These are phyloP conservation scores for Paramecium biaurelia DNA, from an alignment of 73 alveolate genomes.

Conservation along the genomic window DNA sequence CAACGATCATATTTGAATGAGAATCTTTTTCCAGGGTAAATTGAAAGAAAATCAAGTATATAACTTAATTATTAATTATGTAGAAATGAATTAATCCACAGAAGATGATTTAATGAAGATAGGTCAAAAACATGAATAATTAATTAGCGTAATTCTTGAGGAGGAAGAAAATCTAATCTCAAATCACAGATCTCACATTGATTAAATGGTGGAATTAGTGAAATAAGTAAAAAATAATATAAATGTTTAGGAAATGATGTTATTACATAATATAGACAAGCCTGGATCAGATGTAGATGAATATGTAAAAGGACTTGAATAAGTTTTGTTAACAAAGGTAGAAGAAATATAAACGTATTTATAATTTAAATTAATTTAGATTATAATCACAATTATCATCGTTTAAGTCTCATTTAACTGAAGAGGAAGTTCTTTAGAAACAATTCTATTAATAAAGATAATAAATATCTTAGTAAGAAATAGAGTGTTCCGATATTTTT, in stretches of 20 bases:
- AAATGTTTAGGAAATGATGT: slow-evolving; percentile 84
- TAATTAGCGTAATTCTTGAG: slow-evolving; percentile 91
- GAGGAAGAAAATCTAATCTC: slow-evolving; percentile 98
- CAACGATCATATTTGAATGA: background rate
- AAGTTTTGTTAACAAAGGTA: slow-evolving; percentile 82
- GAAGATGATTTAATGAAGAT: slow-evolving; percentile 44
- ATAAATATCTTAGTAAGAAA: slow-evolving; percentile 68
- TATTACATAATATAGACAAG: slow-evolving; percentile 95
- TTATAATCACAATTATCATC: background rate
- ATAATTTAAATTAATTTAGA: background rate
- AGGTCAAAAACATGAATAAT: slow-evolving; percentile 91
- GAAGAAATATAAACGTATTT: slow-evolving; percentile 67
- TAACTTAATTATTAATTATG: background rate
- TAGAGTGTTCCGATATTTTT: slow-evolving; percentile 86
- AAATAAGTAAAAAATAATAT: slow-evolving; percentile 67
- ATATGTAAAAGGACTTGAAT: slow-evolving; percentile 90
- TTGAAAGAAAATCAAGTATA: background rate
- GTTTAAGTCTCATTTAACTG: slow-evolving; percentile 35
- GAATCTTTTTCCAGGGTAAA: background rate
- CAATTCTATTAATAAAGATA: slow-evolving; percentile 57
- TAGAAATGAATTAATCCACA: slow-evolving; percentile 35
- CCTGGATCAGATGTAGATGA: slow-evolving; percentile 99
- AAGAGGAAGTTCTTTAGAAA: slow-evolving; percentile 53
- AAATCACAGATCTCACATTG: slow-evolving; percentile 95
- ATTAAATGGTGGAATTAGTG: slow-evolving; percentile 94